Percentiles rank a stretch among this genome's conserved stretches.
phyloP scores from a whole-genome alignment of 441 rosid species.

The Euphorbia corollata region DNA sequence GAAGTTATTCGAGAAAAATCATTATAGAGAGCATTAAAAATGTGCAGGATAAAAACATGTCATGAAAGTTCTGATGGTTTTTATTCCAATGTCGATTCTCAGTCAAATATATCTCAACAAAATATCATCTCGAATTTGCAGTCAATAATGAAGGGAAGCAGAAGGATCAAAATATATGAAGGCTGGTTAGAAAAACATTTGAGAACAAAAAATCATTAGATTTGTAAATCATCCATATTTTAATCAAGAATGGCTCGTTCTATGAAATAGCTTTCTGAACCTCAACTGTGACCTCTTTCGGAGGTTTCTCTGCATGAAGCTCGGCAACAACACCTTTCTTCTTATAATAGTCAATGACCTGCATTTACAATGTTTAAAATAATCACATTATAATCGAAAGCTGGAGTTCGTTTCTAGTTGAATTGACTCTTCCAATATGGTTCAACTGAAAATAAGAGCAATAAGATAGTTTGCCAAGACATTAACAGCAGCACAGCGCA shows the following conservation, averaged over 20 bases:
- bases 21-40: neutral
- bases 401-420: too few species aligned
- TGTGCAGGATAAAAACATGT: neutral
- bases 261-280: conserved; percentile 65
- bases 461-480: neutral
- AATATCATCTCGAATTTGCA: conserved; percentile 16
- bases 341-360: conserved; percentile 79
- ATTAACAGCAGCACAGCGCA: neutral
- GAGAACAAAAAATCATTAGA: conserved; percentile 14
- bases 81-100: conserved; percentile 13
- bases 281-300: conserved; percentile 62
- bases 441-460: neutral
- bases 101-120: conserved; percentile 10
- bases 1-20: too few species aligned
- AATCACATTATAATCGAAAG: neutral
- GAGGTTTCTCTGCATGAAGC: conserved; percentile 79
- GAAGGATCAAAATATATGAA: conserved; percentile 1
- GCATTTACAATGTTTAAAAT: conserved; percentile 16
- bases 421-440: too few species aligned
- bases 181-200: conserved; percentile 14
- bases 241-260: neutral
- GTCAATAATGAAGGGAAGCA: conserved; percentile 3
- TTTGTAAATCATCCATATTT: neutral
- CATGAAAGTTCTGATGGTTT: neutral
- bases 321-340: conserved; percentile 61